Base-by-base conservation (phyloP, 805 yeast species). In the Schizosaccharomyces octosporus region DNA sequence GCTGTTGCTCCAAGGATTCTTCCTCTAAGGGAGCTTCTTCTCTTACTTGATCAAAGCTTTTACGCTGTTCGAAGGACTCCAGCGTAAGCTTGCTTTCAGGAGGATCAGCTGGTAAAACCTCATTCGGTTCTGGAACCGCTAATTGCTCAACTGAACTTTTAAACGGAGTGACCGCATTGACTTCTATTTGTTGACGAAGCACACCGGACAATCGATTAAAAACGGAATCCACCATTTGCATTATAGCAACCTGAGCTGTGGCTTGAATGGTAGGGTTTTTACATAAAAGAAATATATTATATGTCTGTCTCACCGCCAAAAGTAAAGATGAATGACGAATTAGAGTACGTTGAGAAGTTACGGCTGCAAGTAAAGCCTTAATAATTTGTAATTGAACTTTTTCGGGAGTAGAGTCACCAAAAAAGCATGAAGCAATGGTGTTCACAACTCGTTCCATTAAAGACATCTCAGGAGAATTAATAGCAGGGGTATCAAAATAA, bases 211-310 rank as follows among this genome's bases (percentile, higher is more conserved):
- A 80, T 64, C 93, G 80, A 64, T 85, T 95, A 73, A 87, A 93
- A 11, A 89, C 83, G 7, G 86, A 82, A 62, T 82, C 82, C 27
- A 93, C 87, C 67, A 90, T 84, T 72, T 93, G 99, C 2, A 94
- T 86, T 65, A 93, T 76, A 6, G 93, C 84, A 1, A 95, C 97
- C 74, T 94, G 97, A 0, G 98, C 97, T 63, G 89, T 82, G 0
- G 88, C 85, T 72, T 93, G 98, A 69, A 88, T 90, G 31, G 85
- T 75, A 2, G 90, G 81, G 21, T 84, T 81, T 63, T 85, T 75
- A 0, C 97, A 87, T 62, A 87, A 78, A 54, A 93, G 83, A 68
- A 90, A 94, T 32, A 94, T 85, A 69, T 88, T 89, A 74, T 93
- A 93, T 32, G 90, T 87, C 68, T 87, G 95, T 71, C 97, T 80